phyloP scores from a whole-genome alignment of 768 basidiomycete species.

The Trametes punicea region DNA sequence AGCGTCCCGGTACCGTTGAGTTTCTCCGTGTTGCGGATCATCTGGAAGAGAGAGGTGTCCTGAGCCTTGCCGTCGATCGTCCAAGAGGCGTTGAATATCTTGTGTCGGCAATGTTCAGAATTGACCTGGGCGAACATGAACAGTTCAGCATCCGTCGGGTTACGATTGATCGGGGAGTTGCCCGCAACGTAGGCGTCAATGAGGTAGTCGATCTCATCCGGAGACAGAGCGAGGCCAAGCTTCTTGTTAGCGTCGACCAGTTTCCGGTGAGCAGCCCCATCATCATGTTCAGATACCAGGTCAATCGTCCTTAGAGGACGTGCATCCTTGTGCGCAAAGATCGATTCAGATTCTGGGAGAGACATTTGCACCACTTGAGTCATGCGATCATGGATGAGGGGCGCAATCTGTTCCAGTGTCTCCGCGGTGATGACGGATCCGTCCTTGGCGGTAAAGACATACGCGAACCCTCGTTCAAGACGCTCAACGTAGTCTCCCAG shows the following conservation, averaged over 20 bases:
- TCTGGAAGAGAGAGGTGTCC: constrained; percentile 82
- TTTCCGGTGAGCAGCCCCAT: constrained; percentile 51
- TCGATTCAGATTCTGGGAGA: constrained; percentile 51
- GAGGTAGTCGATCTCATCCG: constrained; percentile 90
- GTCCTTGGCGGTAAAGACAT: constrained; percentile 52
- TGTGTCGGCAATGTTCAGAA: constrained; percentile 99
- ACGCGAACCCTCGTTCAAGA: constrained; percentile 81
- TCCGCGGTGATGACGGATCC: constrained; percentile 40
- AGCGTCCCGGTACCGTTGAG: constrained; percentile 74
- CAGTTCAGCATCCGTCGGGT: constrained; percentile 95
- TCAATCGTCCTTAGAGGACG: constrained; percentile 70
- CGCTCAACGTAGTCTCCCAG: constrained; percentile 70
- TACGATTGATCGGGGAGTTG: constrained; percentile 59
- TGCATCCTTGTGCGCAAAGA: constrained; percentile 63
- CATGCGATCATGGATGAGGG: constrained; percentile 93
- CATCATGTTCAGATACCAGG: constrained; percentile 38
- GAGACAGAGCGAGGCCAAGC: constrained; percentile 86
- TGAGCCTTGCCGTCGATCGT: constrained; percentile 69
- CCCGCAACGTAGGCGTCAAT: constrained; percentile 85
- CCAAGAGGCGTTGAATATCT: constrained; percentile 99
- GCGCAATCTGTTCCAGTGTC: constrained; percentile 53
- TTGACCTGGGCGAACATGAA: constrained; percentile 99
- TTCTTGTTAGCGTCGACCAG: constrained; percentile 76
- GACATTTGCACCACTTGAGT: constrained; percentile 72
- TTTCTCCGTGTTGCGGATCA: constrained; percentile 96